Base-by-base conservation (phyloP, 495 filamentous ascomycete species). In the Schizothecium vesticola region DNA sequence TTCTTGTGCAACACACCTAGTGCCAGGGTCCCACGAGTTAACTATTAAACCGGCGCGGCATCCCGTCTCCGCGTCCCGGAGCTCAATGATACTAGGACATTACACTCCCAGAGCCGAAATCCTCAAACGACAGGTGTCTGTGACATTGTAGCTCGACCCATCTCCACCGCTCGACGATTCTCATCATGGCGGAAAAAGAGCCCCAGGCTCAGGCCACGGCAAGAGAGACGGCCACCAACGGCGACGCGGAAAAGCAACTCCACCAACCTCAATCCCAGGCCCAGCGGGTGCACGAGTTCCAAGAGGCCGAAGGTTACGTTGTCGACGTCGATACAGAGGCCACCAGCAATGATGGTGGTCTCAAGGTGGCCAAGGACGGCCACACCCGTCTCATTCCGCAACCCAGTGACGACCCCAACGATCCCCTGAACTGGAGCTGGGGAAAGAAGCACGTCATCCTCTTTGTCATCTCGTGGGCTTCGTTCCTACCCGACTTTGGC, bases 401-500 rank as follows among this genome's bases (percentile, higher is more conserved):
- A 74, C 87, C 88, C 1, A 82, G 78, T 64, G 76, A 79, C 60
- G 83, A 87, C 64, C 79, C 82, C 0, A 78, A 85, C 61, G 88
- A 90, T 70, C 87, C 87, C 0, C 76, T 90, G 33, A 89, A 88
- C 71, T 90, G 87, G 87, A 77, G 69, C 36, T 73, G 73, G 68
- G 69, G 67, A 21, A 84, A 80, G 69, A 90, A 89, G 72, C 80
- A 86, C 64, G 19, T 84, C 23, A 84, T 86, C 51, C 79, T 89
- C 0, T 76, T 84, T 21, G 75, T 88, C 16, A 80, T 89, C 11
- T 79, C 83, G 0, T 73, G 78, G n/a, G 80, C 79, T 19, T 83
- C 86, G 0, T 86, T 89, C 69, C 70, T 88, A 5, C 81, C 86
- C 0, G 87, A 89, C 67, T 89, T 83, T 79, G 85, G 85, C 3